phyloP scores from a whole-genome alignment of 768 basidiomycete genomes.

The Suillus alpinus region DNA sequence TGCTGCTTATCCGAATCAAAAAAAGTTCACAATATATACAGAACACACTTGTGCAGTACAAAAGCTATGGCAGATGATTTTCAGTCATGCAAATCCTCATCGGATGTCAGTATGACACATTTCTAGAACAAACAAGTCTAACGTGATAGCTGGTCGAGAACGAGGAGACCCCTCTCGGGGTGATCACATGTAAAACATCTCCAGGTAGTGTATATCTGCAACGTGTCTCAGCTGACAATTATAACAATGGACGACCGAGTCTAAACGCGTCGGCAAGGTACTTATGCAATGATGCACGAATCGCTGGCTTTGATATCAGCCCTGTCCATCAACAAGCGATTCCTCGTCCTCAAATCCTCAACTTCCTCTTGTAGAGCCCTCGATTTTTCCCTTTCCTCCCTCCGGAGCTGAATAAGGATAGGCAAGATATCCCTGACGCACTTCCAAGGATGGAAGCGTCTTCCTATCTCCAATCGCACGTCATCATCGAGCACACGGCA shows the following conservation, averaged over 20 bases:
- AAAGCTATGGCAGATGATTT: not conserved
- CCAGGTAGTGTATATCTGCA: not conserved
- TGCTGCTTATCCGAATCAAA: too few species aligned
- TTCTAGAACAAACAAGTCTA: not conserved
- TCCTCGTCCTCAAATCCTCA: slow-evolving; percentile 48
- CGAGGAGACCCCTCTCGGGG: not conserved
- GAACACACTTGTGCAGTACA: too few species aligned
- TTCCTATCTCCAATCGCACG: slow-evolving; percentile 7
- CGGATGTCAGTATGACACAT: not conserved
- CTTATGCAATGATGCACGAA: slow-evolving; percentile 30
- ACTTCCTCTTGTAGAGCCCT: slow-evolving; percentile 42
- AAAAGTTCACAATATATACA: too few species aligned
- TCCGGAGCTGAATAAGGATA: slow-evolving; percentile 39
- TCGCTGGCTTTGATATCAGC: slow-evolving; percentile 18
- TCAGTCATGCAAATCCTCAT: not conserved
- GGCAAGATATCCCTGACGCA: slow-evolving; percentile 43
- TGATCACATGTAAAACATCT: not conserved
- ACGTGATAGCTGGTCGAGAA: not conserved
- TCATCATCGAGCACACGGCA: slow-evolving; percentile 10
- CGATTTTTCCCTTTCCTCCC: slow-evolving; percentile 41
- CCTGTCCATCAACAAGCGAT: slow-evolving; percentile 40
- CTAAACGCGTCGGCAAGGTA: not conserved
- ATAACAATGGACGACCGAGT: not conserved
- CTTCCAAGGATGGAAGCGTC: slow-evolving; percentile 39
- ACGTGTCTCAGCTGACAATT: not conserved